Conservation (phyloP, 2,329 filamentous ascomycete genomes). For the Cercospora zeae-maydis region DNA sequence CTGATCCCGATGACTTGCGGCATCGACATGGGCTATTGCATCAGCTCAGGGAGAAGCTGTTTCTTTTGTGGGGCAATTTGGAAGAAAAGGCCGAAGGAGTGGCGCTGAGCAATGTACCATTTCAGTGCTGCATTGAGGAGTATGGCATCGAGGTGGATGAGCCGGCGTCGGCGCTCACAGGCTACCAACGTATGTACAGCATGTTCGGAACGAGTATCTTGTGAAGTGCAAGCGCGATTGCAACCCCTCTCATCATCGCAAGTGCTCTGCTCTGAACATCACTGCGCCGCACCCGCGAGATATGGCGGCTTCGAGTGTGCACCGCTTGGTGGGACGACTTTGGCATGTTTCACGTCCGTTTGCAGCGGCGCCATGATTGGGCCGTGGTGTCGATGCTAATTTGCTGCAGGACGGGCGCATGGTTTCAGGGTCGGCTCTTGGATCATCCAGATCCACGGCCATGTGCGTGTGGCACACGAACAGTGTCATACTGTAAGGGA, state of each 20-base stretch:
- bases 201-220: conserved; percentile 33
- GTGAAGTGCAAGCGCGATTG: conserved; percentile 2
- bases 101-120: conserved; percentile 38
- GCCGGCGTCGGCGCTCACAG: conserved; percentile 17
- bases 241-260: no score
- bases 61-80: conserved; percentile 79
- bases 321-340: no score
- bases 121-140: conserved; percentile 46
- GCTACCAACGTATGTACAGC: conserved; percentile 36
- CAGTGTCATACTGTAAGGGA: neutral
- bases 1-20: conserved; percentile 58
- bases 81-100: conserved; percentile 53
- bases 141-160: conserved; percentile 37
- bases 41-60: conserved; percentile 65
- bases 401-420: conserved; percentile 5
- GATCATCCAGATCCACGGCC: neutral
- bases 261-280: no score
- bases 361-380: neutral
- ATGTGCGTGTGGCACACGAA: neutral
- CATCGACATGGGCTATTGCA: conserved; percentile 49
- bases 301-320: no score
- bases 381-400: neutral
- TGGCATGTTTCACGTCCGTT: no score
- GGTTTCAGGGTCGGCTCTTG: neutral
- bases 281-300: no score